These are phyloP conservation scores for Fusarium tjaetaba DNA, from an alignment of 2,329 filamentous ascomycete genomes.

Conservation along the genomic window DNA sequence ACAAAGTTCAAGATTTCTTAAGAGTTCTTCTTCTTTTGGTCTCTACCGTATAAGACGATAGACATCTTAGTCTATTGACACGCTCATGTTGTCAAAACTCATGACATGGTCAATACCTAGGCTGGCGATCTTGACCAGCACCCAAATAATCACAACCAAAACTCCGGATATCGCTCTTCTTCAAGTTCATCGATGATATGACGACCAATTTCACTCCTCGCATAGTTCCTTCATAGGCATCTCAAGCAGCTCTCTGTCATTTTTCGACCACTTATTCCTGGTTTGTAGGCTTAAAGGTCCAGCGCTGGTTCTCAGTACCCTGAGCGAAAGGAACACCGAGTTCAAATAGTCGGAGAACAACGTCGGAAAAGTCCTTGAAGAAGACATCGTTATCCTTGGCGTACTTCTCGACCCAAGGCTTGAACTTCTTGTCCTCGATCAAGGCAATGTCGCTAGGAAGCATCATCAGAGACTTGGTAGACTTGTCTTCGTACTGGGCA, in stretches of 20 bases:
- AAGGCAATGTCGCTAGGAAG: slow-evolving; percentile 90
- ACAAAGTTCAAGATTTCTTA: neutral
- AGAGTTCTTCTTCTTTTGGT: neutral
- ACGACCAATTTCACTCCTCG: slow-evolving; percentile 30
- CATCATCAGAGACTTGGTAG: slow-evolving; percentile 94
- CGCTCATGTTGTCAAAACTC: neutral
- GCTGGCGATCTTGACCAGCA: slow-evolving; percentile 18
- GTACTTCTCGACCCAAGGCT: slow-evolving; percentile 82
- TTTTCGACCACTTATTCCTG: slow-evolving; percentile 42
- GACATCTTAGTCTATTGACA: neutral
- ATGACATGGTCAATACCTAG: slow-evolving; percentile 11
- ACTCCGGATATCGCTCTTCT: slow-evolving; percentile 45
- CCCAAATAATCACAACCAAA: slow-evolving; percentile 41
- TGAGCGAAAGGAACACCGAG: slow-evolving; percentile 89
- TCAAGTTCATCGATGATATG: slow-evolving; percentile 24
- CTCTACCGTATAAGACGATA: neutral
- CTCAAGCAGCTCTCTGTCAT: neutral
- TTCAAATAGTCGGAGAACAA: slow-evolving; percentile 86
- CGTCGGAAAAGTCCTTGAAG: slow-evolving; percentile 91
- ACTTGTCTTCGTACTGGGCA: slow-evolving; percentile 87
- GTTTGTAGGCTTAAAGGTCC: slow-evolving; percentile 70
- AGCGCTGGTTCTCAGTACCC: slow-evolving; percentile 64
- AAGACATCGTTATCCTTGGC: slow-evolving; percentile 90
- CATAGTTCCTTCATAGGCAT: slow-evolving; percentile 24
- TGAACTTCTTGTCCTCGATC: slow-evolving; percentile 88